A percentile compares a stretch with the other conserved stretches of the same genome.
These are phyloP conservation scores for Triglochin maritima DNA, from an alignment of 106 monocot genomes.

Conservation along the genomic window DNA sequence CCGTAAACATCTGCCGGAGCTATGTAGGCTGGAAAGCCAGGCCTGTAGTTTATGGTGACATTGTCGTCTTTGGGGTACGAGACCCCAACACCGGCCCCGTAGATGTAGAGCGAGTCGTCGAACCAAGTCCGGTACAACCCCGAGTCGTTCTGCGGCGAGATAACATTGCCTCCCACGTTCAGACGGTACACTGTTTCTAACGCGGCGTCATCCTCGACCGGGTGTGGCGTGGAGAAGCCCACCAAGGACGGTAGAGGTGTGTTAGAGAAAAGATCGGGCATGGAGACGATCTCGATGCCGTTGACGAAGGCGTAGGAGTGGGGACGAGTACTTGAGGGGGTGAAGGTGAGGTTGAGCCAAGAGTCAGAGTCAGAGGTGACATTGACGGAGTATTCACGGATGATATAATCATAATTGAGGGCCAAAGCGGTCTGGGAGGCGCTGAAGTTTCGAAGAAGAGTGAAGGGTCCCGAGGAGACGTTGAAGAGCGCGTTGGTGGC, in stretches of 20 bases:
- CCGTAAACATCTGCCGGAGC: conserved; percentile 59
- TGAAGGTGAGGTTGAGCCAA: conserved; percentile 9
- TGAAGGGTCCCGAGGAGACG: conserved; percentile 7
- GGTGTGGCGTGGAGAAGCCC: background rate
- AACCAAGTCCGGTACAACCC: background rate
- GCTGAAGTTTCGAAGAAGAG: conserved; percentile 37
- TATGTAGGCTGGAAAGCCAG: conserved; percentile 21
- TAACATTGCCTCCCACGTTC: conserved; percentile 2
- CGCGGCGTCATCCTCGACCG: background rate
- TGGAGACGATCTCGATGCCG: conserved; percentile 6
- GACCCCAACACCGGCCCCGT: conserved; percentile 39
- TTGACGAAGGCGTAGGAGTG: conserved; percentile 8
- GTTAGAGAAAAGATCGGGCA: background rate
- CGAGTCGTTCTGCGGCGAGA: background rate
- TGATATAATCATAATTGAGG: background rate
- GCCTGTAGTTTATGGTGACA: conserved; percentile 33
- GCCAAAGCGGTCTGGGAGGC: conserved; percentile 4
- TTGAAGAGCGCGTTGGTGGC: background rate
- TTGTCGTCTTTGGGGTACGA: conserved; percentile 38
- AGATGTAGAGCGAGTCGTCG: conserved; percentile 42
- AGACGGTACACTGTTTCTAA: background rate
- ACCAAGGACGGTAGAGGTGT: background rate
- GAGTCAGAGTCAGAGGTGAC: background rate
- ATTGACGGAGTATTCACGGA: conserved; percentile 4
- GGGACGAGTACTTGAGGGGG: background rate